Conservation (phyloP, 495 filamentous ascomycete genomes). For the Xylaria acuta region DNA sequence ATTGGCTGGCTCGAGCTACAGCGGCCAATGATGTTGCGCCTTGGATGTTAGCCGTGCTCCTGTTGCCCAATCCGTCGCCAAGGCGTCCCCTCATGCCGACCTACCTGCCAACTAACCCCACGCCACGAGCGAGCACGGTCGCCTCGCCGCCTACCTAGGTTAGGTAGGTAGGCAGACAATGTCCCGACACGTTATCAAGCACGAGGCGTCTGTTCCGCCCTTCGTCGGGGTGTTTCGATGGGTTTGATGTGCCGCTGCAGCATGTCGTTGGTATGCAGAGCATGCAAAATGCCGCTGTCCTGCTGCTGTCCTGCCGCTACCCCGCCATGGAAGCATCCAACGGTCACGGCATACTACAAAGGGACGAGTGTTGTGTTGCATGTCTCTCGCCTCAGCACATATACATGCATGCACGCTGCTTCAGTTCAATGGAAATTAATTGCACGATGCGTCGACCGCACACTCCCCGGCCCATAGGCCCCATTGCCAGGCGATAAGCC, state of each 20-base stretch:
- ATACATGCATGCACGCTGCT: background rate
- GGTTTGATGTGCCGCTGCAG: no score
- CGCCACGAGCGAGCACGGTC: background rate
- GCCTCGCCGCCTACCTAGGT: background rate
- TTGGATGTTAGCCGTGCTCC: background rate
- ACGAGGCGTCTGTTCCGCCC: background rate
- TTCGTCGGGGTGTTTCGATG: background rate
- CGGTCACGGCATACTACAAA: background rate
- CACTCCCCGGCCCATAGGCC: background rate
- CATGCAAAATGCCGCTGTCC: background rate
- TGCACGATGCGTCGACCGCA: conserved; percentile 8
- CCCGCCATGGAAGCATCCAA: conserved; percentile 20
- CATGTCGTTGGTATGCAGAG: background rate
- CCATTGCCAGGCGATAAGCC: no score
- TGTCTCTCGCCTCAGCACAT: background rate
- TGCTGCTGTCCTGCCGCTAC: background rate
- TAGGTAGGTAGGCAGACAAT: conserved; percentile 4
- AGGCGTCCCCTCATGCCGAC: conserved; percentile 7
- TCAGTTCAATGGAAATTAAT: conserved; percentile 4
- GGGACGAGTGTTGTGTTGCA: background rate
- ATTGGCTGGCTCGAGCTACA: conserved; percentile 7
- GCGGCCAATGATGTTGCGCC: conserved; percentile 11
- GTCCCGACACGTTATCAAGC: background rate
- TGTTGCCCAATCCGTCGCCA: background rate
- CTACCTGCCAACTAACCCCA: background rate